Evolutionary conservation across 2,329 filamentous ascomycete genomes (phyloP).

Genomic region (Claviceps pazoutovae): DNA sequence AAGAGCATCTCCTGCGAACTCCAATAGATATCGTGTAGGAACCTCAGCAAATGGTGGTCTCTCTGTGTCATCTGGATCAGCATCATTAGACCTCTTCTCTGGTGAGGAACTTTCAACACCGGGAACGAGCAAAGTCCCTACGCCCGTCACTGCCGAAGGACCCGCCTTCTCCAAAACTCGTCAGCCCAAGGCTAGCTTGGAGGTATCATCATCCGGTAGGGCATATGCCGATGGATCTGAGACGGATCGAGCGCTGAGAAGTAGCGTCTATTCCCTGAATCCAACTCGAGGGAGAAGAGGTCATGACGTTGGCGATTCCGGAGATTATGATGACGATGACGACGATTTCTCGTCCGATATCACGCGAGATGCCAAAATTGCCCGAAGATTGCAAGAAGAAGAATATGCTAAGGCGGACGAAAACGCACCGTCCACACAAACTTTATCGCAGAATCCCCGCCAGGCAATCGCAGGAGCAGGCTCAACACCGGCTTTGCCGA

Average conservation of each 20-base stretch:
- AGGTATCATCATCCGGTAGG: constrained; percentile 17
- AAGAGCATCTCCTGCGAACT: background rate
- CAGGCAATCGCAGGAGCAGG: background rate
- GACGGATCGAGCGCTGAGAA: constrained; percentile 17
- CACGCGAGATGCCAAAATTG: constrained; percentile 17
- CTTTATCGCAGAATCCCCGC: constrained; percentile 1
- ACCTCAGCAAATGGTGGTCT: constrained; percentile 11
- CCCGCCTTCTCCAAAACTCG: constrained; percentile 1
- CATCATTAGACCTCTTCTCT: constrained; percentile 16
- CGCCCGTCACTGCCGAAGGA: constrained; percentile 16
- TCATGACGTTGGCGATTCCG: constrained; percentile 26
- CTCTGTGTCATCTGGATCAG: constrained; percentile 19
- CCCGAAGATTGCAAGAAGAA: constrained; percentile 21
- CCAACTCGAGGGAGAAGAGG: constrained; percentile 29
- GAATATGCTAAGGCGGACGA: constrained; percentile 13
- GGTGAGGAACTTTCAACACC: constrained; percentile 21
- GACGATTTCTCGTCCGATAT: constrained; percentile 15
- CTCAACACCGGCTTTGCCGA: constrained; percentile 3
- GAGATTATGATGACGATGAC: constrained; percentile 17
- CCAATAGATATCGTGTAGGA: constrained; percentile 6
- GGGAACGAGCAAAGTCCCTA: constrained; percentile 23
- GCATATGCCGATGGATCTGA: constrained; percentile 9
- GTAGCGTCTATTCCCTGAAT: constrained; percentile 35
- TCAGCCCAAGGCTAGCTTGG: constrained; percentile 9
- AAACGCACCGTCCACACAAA: constrained; percentile 1